A percentile compares a stretch with the other conserved stretches of the same genome.
Conservation (phyloP, 139 green algal species). For the Limnomonas spitsbergensis region DNA sequence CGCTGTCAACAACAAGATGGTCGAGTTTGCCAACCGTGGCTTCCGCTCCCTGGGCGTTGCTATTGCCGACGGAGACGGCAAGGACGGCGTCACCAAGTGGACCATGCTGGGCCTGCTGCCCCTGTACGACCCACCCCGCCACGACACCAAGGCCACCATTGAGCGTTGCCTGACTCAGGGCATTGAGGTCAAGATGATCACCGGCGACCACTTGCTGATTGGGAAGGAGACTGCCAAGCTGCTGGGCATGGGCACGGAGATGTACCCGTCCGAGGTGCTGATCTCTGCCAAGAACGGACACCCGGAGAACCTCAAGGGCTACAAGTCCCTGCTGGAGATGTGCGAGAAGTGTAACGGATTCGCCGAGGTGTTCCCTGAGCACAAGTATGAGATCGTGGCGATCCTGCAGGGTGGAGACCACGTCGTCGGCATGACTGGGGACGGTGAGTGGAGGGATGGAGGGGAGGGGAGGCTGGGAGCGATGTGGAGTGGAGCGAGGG, state of each 20-base stretch:
- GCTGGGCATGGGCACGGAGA: constrained; percentile 80
- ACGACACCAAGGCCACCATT: constrained; percentile 82
- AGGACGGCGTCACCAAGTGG: constrained; percentile 48
- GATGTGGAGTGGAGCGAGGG: no score
- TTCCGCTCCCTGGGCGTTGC: constrained; percentile 76
- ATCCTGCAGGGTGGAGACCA: constrained; percentile 69
- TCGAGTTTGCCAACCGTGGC: constrained; percentile 72
- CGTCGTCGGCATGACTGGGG: constrained; percentile 81
- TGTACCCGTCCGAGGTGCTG: constrained; percentile 42
- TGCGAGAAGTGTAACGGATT: constrained; percentile 78
- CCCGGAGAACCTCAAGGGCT: constrained; percentile 8
- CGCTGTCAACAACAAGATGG: constrained; percentile 66
- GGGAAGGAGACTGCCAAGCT: constrained; percentile 78
- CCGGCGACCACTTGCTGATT: constrained; percentile 82
- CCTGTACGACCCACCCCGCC: constrained; percentile 78
- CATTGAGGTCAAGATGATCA: constrained; percentile 87
- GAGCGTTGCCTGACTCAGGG: constrained; percentile 61
- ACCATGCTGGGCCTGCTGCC: constrained; percentile 69
- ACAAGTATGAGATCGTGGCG: constrained; percentile 85
- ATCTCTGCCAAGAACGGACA: constrained; percentile 30
- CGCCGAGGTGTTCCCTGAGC: constrained; percentile 86
- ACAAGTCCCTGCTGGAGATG: constrained; percentile 58
- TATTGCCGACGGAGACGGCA: constrained; percentile 47
- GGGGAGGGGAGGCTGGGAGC: no score
- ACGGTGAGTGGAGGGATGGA: no score